Evolutionary conservation across 305 asterid genomes (phyloP).

Genomic region (Lippia alba): DNA sequence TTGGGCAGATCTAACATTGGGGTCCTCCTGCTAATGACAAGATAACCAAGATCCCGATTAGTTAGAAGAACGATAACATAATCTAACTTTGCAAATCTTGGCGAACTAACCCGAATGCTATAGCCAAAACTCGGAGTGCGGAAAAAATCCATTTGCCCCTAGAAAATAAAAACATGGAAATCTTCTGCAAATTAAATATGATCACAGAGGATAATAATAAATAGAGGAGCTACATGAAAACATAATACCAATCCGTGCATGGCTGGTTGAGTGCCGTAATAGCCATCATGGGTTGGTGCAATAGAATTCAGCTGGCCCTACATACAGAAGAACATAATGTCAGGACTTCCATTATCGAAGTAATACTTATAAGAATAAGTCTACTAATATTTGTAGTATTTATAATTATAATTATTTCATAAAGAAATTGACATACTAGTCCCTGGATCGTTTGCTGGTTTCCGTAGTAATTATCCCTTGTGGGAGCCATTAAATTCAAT

Average conservation of each 20-base stretch:
- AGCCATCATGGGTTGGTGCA: constrained; percentile 88
- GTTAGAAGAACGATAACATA: not conserved
- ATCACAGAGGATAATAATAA: not conserved
- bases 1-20: constrained; percentile 69
- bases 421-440: constrained; percentile 62
- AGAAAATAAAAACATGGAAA: constrained; percentile 39
- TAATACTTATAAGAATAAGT: constrained; percentile 17
- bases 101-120: constrained; percentile 84
- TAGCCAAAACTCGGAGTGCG: constrained; percentile 72
- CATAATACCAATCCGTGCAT: constrained; percentile 82
- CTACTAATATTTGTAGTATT: constrained; percentile 12
- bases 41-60: constrained; percentile 12
- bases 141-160: constrained; percentile 98
- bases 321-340: constrained; percentile 42
- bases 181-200: constrained; percentile 25
- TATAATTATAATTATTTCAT: constrained; percentile 25
- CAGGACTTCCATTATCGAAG: constrained; percentile 23
- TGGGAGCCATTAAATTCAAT: constrained; percentile 92
- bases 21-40: constrained; percentile 62
- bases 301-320: constrained; percentile 95
- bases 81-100: constrained; percentile 1
- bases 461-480: constrained; percentile 82
- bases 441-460: constrained; percentile 88
- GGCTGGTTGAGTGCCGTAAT: constrained; percentile 76
- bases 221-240: constrained; percentile 12